These are phyloP conservation scores for Glutinoglossum americanum DNA, from an alignment of 495 filamentous ascomycete genomes.

Conservation along the genomic window DNA sequence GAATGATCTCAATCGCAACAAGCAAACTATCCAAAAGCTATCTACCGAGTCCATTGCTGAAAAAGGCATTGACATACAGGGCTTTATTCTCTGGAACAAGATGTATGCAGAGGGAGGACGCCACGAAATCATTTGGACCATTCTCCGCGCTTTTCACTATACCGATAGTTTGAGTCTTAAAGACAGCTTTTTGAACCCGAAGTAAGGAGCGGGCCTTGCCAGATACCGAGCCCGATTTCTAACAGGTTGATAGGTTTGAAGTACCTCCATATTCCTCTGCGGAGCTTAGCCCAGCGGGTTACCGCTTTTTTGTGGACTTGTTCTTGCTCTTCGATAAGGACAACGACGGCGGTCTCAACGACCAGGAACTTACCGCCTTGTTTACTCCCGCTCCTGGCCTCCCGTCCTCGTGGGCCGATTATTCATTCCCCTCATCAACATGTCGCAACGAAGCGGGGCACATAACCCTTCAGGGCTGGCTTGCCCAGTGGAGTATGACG, in stretches of 20 bases:
- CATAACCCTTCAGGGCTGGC: constrained; percentile 92
- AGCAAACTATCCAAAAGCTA: constrained; percentile 50
- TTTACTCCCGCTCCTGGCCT: constrained; percentile 89
- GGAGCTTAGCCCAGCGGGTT: constrained; percentile 83
- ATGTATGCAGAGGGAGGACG: constrained; percentile 91
- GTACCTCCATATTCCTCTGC: constrained; percentile 79
- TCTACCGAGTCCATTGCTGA: constrained; percentile 39
- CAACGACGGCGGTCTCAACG: constrained; percentile 84
- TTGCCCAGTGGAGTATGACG: constrained; percentile 99
- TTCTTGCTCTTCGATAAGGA: constrained; percentile 92
- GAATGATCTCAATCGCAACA: constrained; percentile 74
- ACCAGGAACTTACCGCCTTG: constrained; percentile 58
- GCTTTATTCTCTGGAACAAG: constrained; percentile 80
- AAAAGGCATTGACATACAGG: constrained; percentile 54
- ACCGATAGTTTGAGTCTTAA: constrained; percentile 81
- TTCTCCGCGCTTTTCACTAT: constrained; percentile 88
- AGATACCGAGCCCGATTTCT: neutral
- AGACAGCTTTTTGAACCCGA: constrained; percentile 77
- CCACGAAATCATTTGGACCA: constrained; percentile 97
- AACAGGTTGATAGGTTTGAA: constrained; percentile 33
- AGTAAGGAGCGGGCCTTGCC: constrained; percentile 10
- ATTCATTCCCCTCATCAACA: constrained; percentile 75
- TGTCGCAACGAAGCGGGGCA: constrained; percentile 88
- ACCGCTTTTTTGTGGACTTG: constrained; percentile 91
- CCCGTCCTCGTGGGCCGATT: constrained; percentile 66